Evolutionary conservation across 129 eudicot genomes (phyloP), one percentile per base, ranked within the genome.

Genomic region (Rutidosis leptorrhynchoides): DNA sequence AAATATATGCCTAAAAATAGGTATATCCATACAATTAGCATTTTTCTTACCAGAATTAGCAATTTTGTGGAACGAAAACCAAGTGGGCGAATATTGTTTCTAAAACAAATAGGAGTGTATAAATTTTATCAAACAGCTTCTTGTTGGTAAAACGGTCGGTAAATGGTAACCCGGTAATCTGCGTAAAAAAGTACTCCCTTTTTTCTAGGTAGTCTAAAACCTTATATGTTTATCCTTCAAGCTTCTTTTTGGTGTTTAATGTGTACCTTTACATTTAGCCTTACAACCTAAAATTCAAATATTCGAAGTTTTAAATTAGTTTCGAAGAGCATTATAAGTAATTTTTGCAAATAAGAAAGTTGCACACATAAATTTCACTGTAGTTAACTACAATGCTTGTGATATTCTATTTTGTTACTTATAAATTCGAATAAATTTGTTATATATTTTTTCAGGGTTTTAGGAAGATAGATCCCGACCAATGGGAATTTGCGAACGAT

Each of bases 401-500:
- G 62, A 6, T 28, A 20, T 14, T 57, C 5, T 25, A 5, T 25
- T 15, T 57, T 4, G 26, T 5, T 6, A 22, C 37, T 57, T n/a
- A 7, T 12, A 40, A 15, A 40, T 40, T 40, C 3, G 46, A 40
- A 40, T 40, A 11, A 40, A 40, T 37, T 40, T 40, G 46, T 11
- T 63, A 40, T 40, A 5, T 12, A 40, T 40, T 12, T 49, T 2
- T 71, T 12, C 27, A 89, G 97, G 97, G 97, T 46, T 89, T 89
- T 69, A 77, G 84, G 32, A 89, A 89, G 83, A 42, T 82, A 29
- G 97, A 89, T 78, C 90, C 97, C 17, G 90, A 83, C 72, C 95
- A 86, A 21, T 89, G 97, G 97, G 97, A 89, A 57, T 89, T 89
- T 65, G 97, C 88, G 20, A 89, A 89, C 37, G 97, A 89, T 59